Base-by-base conservation (phyloP, 371 early-diverging fungal species). In the Mitosporidium daphniae region DNA sequence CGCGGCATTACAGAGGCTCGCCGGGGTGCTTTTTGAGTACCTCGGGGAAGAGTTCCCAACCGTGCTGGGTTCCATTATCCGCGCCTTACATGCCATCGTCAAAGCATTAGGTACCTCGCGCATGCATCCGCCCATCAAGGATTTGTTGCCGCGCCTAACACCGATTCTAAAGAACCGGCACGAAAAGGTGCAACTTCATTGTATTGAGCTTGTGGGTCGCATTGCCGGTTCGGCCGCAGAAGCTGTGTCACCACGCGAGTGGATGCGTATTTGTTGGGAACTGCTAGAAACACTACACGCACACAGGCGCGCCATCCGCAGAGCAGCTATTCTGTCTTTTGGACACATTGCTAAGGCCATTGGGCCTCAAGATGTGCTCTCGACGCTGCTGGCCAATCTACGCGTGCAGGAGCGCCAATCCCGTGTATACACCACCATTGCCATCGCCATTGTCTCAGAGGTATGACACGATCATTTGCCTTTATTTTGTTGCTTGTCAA, bases 191-290 rank as follows among this genome's bases (percentile, higher is more conserved):
- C 80, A 77, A 41, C 78, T 82, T 32, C 63, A 69, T 38, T 60
- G 62, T 33, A 61, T 84, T 32, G 74, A 80, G 48, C 42, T 91
- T 4, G 77, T 91, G 2, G 86, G 86, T 12, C 66, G 77, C 42
- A 78, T 86, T 35, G 91, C 86, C 6, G 86, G 82, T 43, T 67
- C 84, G 36, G 91, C 73, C 29, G 74, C 86, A n/a, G 84, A 82
- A 38, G 68, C 59, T 42, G 84, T 91, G n/a, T 60, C 64, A 32
- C 71, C 84, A 2, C 60, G 78, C 35, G 94, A 93, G 49, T 93
- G 91, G 91, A 80, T 93, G 80, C 67, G 94, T 28, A 78, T 78
- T 31, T 84, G 84, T 34, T 86, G 86, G 37, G 86, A 80, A 40
- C 47, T 93, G 21, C 50, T 86, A 21, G 94, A 86, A 40, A 54